Conservation (phyloP, 2,329 filamentous ascomycete species). For the Drechmeria coniospora region DNA sequence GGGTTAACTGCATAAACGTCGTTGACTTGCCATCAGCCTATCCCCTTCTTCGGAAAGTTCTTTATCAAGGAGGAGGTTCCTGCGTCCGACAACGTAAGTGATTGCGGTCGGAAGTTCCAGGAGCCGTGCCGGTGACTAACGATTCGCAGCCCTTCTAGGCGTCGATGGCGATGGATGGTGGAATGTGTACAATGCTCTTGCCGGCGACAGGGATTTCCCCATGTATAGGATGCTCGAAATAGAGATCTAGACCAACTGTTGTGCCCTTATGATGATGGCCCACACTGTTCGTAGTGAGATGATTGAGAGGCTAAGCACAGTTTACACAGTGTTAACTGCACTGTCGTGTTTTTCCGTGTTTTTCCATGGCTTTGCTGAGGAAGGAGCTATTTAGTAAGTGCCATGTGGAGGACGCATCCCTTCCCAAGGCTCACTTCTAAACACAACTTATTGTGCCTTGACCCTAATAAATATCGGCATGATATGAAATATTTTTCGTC, state of each 20-base stretch:
- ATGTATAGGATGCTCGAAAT: constrained; percentile 24
- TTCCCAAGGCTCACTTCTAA: too few relatives aligned
- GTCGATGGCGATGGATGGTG: constrained; percentile 10
- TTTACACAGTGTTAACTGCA: too few relatives aligned
- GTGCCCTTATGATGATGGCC: background rate
- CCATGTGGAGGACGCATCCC: too few relatives aligned
- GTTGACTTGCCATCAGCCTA: too few relatives aligned
- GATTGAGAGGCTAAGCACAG: too few relatives aligned
- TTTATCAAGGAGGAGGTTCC: constrained; percentile 39
- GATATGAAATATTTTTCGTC: too few relatives aligned
- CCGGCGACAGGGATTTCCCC: constrained; percentile 11
- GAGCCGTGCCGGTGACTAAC: constrained; percentile 9
- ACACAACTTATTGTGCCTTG: too few relatives aligned
- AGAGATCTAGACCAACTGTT: constrained; percentile 6
- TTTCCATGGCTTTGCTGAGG: too few relatives aligned
- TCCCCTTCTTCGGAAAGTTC: constrained; percentile 35
- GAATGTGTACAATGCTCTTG: constrained; percentile 12
- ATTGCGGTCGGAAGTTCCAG: background rate
- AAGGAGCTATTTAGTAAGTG: too few relatives aligned
- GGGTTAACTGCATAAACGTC: constrained; percentile 26
- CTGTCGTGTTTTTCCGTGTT: too few relatives aligned
- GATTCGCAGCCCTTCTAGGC: constrained; percentile 24
- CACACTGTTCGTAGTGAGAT: too few relatives aligned
- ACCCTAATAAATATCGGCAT: too few relatives aligned
- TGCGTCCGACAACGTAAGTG: constrained; percentile 47